Conservation (phyloP, 2,329 filamentous ascomycete genomes). For the Tolypocladium album region DNA sequence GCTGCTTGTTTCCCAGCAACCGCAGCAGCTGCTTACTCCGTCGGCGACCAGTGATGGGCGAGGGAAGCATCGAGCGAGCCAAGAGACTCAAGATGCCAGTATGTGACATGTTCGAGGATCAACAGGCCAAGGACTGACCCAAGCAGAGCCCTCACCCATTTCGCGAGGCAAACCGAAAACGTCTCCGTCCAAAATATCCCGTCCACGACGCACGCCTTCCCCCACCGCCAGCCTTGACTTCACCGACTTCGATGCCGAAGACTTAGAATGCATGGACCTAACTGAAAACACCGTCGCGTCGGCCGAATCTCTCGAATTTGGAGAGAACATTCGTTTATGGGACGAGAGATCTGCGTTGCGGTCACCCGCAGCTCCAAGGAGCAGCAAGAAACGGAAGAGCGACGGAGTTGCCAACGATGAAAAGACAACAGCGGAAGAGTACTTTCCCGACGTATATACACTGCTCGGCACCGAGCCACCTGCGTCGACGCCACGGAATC, state of each 20-base stretch:
- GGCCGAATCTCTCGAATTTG: slow-evolving; percentile 23
- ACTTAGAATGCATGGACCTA: slow-evolving; percentile 28
- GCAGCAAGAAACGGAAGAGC: slow-evolving; percentile 42
- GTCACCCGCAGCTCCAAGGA: slow-evolving; percentile 24
- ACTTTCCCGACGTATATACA: slow-evolving; percentile 45
- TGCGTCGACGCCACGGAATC: slow-evolving; percentile 20
- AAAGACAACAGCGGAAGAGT: slow-evolving; percentile 26
- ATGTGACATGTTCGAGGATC: not conserved
- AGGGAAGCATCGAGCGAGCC: slow-evolving; percentile 9
- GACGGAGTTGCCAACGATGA: slow-evolving; percentile 28
- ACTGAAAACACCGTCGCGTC: slow-evolving; percentile 24
- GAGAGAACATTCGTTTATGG: slow-evolving; percentile 29
- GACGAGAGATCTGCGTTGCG: slow-evolving; percentile 28
- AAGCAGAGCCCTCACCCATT: not conserved
- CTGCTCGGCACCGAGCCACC: slow-evolving; percentile 30
- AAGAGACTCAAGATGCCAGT: slow-evolving; percentile 4
- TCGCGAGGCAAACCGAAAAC: slow-evolving; percentile 11
- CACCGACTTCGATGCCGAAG: slow-evolving; percentile 22
- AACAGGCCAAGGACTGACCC: not conserved
- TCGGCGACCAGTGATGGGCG: slow-evolving; percentile 10
- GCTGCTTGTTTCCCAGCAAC: slow-evolving; percentile 29
- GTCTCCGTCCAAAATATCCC: slow-evolving; percentile 15
- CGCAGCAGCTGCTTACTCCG: slow-evolving; percentile 32
- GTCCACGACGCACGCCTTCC: slow-evolving; percentile 6
- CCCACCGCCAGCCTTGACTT: slow-evolving; percentile 18